phyloP scores from a whole-genome alignment of 768 basidiomycete species.

The Megacollybia marginata region DNA sequence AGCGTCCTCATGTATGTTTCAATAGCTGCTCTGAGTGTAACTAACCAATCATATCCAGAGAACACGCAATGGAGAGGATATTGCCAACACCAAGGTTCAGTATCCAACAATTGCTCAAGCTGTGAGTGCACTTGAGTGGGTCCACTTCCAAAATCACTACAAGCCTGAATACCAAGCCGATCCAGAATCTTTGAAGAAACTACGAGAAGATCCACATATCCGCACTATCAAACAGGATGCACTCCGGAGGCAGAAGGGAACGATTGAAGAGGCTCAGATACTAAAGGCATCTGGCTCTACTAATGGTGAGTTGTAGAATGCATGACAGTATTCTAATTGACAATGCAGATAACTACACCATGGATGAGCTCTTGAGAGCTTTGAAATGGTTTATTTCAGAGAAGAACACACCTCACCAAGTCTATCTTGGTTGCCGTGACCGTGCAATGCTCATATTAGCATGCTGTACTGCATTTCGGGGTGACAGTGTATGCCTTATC shows the following conservation, averaged over 20 bases:
- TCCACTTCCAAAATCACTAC: neutral
- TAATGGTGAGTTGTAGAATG: neutral
- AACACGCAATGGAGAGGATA: neutral
- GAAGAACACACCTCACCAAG: neutral
- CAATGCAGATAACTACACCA: neutral
- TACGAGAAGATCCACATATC: neutral
- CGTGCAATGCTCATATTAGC: neutral
- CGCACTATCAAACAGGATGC: neutral
- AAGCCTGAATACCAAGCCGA: neutral
- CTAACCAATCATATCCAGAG: neutral
- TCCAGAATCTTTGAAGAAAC: neutral
- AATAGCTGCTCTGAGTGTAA: neutral
- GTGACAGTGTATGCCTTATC: neutral
- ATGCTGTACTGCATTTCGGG: neutral
- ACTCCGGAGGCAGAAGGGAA: neutral
- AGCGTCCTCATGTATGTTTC: neutral
- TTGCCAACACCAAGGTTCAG: neutral
- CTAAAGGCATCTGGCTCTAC: neutral
- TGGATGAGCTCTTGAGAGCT: neutral
- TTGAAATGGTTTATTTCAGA: neutral
- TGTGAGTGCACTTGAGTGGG: neutral
- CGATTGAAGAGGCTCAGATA: neutral
- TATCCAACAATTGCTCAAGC: neutral
- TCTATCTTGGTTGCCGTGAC: neutral
- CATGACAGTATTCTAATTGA: neutral